Evolutionary conservation across 331 rosid genomes (phyloP).

Genomic region (Saraca asoca): DNA sequence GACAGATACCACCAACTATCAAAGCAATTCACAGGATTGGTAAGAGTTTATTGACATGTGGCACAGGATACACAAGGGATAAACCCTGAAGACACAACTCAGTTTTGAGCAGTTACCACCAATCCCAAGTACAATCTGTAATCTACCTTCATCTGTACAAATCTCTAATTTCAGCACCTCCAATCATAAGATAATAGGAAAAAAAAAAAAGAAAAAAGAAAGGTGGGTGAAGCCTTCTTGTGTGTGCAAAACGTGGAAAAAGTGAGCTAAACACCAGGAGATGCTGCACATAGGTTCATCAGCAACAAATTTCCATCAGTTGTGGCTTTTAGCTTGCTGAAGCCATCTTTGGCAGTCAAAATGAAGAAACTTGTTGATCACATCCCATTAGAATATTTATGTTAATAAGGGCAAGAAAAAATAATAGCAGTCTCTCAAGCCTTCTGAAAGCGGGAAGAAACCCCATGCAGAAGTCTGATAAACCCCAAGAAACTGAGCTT

Average conservation of each 20-base stretch:
- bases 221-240: neutral
- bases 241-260: conserved; percentile 32
- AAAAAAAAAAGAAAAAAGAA: conserved; percentile 16
- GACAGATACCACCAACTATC: no score
- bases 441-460: conserved; percentile 77
- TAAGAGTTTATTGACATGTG: conserved; percentile 44
- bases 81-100: conserved; percentile 48
- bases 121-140: conserved; percentile 50
- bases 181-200: conserved; percentile 17
- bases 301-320: conserved; percentile 39
- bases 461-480: conserved; percentile 80
- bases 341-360: conserved; percentile 16
- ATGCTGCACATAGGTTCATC: conserved; percentile 41
- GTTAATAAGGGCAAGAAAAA: conserved; percentile 35
- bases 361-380: conserved; percentile 25
- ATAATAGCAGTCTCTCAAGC: conserved; percentile 44
- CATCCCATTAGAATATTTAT: conserved; percentile 28
- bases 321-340: neutral
- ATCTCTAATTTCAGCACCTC: conserved; percentile 60
- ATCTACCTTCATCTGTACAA: conserved; percentile 78
- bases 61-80: conserved; percentile 40
- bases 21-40: conserved; percentile 28
- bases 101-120: conserved; percentile 46
- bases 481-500: conserved; percentile 92
- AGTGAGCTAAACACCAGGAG: conserved; percentile 39